Conservation (phyloP, 805 yeast genomes). For the Myxozyma vanderwaltii region DNA sequence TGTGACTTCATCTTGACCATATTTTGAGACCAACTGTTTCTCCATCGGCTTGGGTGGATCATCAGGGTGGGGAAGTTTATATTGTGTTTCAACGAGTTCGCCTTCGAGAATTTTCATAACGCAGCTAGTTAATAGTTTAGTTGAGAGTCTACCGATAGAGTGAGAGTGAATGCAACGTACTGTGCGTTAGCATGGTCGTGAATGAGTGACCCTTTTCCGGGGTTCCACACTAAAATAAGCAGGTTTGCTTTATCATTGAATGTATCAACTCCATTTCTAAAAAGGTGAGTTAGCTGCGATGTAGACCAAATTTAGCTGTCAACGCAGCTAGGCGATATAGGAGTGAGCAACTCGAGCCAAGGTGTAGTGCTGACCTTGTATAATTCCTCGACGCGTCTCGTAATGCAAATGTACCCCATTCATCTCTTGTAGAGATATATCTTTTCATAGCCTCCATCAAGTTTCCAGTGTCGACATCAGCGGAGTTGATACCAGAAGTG, state of each 20-base stretch:
- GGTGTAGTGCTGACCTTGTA: constrained; percentile 40
- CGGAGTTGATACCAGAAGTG: constrained; percentile 44
- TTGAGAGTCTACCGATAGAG: neutral
- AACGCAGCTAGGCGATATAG: neutral
- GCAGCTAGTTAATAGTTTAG: constrained; percentile 47
- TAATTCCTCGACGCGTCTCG: constrained; percentile 55
- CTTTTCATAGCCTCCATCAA: constrained; percentile 51
- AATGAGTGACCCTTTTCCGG: constrained; percentile 61
- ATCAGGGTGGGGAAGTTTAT: constrained; percentile 50
- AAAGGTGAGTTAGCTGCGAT: too few species aligned
- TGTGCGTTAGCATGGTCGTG: constrained; percentile 80
- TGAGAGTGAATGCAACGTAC: constrained; percentile 8
- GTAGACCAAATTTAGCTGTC: neutral
- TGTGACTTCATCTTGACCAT: constrained; percentile 51
- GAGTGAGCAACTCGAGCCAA: too few species aligned
- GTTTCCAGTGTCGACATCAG: constrained; percentile 56
- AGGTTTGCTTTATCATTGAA: constrained; percentile 72
- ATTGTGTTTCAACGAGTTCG: constrained; percentile 57
- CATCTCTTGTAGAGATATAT: constrained; percentile 52
- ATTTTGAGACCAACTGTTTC: constrained; percentile 38
- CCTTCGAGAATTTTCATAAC: constrained; percentile 71
- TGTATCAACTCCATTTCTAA: constrained; percentile 71
- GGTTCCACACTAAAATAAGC: constrained; percentile 69
- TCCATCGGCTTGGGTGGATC: constrained; percentile 35
- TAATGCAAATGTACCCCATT: constrained; percentile 63